Percentiles rank a stretch among this genome's conserved stretches.
Conservation (phyloP, 176 grass and related monocot species). For the Juncus effusus region DNA sequence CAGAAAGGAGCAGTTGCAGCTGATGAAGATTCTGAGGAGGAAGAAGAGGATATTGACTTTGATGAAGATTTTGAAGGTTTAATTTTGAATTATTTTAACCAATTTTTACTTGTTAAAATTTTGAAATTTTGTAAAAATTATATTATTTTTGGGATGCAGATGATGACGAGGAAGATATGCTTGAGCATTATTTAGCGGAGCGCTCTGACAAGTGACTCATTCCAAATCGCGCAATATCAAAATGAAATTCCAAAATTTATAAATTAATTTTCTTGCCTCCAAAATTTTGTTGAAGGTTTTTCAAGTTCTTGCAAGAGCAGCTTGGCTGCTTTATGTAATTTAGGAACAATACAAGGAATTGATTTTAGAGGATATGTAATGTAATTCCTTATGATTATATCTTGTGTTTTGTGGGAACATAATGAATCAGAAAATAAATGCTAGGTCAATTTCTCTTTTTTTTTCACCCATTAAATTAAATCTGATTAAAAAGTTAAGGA, state of each 20-base stretch:
- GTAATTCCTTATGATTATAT: too few species aligned
- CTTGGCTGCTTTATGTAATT: neutral
- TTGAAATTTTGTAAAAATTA: conserved; percentile 1
- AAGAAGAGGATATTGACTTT: conserved; percentile 83
- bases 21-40: conserved; percentile 63
- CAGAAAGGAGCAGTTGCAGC: conserved; percentile 74
- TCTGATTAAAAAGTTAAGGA: too few species aligned
- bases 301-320: neutral
- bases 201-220: conserved; percentile 48
- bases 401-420: too few species aligned
- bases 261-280: conserved; percentile 1
- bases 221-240: neutral
- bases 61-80: conserved; percentile 97
- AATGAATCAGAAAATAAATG: too few species aligned
- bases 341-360: neutral
- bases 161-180: conserved; percentile 92
- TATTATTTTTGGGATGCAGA: conserved; percentile 36
- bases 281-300: conserved; percentile 3
- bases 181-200: conserved; percentile 95
- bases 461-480: too few species aligned
- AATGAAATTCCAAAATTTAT: neutral
- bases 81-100: conserved; percentile 1
- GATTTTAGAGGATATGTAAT: neutral
- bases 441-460: too few species aligned
- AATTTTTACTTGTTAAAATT: neutral